Conservation (phyloP, 768 basidiomycete species). For the Exidia glandulosa region DNA sequence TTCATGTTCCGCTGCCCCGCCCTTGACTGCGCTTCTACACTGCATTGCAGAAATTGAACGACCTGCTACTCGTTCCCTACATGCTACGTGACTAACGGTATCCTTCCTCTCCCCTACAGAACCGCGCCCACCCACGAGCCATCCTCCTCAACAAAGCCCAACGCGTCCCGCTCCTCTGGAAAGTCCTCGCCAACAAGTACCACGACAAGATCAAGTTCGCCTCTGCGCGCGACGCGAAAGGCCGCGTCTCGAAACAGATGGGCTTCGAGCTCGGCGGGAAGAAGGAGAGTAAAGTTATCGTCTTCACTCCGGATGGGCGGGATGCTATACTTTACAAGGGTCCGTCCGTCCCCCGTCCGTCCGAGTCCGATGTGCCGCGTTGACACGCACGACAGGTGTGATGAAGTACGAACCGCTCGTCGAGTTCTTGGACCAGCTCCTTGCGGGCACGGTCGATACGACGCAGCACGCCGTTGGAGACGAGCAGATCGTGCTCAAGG, state of each 20-base stretch:
- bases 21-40: too few relatives aligned
- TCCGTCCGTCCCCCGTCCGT: slow-evolving; percentile 16
- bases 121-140: slow-evolving; percentile 38
- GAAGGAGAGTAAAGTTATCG: slow-evolving; percentile 54
- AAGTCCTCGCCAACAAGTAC: slow-evolving; percentile 66
- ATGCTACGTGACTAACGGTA: too few relatives aligned
- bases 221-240: slow-evolving; percentile 54
- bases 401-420: slow-evolving; percentile 66
- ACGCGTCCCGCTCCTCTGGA: slow-evolving; percentile 69
- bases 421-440: slow-evolving; percentile 59
- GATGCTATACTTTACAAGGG: slow-evolving; percentile 59
- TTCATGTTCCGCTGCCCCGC: too few relatives aligned
- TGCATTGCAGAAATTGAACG: too few relatives aligned
- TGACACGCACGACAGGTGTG: slow-evolving; percentile 31
- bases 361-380: not conserved
- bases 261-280: slow-evolving; percentile 45
- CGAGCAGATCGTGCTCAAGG: slow-evolving; percentile 5
- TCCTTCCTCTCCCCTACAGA: too few relatives aligned
- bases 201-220: slow-evolving; percentile 50
- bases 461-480: slow-evolving; percentile 32
- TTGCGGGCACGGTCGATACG: slow-evolving; percentile 58
- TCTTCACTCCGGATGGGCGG: slow-evolving; percentile 53
- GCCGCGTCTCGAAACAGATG: slow-evolving; percentile 42
- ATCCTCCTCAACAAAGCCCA: slow-evolving; percentile 67
- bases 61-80: too few relatives aligned